Evolutionary conservation across 345 rosid species (phyloP).

Genomic region (Syzygium aromaticum): DNA sequence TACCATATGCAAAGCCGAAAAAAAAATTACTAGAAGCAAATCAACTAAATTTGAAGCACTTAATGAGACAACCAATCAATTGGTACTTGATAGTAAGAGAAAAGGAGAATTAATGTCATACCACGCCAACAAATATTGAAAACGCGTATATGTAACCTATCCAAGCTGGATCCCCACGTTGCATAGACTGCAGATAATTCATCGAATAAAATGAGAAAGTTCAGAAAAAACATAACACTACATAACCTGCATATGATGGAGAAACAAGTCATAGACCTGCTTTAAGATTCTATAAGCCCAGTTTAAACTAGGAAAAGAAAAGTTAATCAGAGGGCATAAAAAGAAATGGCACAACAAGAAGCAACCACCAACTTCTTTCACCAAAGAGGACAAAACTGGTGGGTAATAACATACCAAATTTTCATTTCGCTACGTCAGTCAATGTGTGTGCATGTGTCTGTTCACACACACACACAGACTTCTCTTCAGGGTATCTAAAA

Average conservation of each 20-base stretch:
- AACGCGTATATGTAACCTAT: conserved; percentile 89
- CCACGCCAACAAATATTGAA: conserved; percentile 94
- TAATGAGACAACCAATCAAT: neutral
- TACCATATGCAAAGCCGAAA: neutral
- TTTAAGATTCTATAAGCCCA: neutral
- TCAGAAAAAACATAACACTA: neutral
- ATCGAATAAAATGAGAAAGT: conserved; percentile 2
- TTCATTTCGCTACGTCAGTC: neutral
- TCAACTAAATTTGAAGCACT: neutral
- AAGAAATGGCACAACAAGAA: neutral
- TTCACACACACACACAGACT: neutral
- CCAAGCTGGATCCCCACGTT: conserved; percentile 87
- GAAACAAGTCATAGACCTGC: neutral
- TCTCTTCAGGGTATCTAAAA: neutral
- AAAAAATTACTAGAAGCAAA: neutral
- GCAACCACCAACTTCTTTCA: neutral
- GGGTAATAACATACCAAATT: neutral
- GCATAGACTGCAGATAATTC: conserved; percentile 82
- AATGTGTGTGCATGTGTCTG: neutral
- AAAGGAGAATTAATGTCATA: conserved; percentile 20
- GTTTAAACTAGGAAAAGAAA: neutral
- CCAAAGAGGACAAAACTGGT: neutral
- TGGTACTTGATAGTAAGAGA: neutral
- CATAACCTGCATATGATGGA: neutral
- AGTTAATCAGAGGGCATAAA: neutral